Conservation (phyloP, 805 yeast genomes). For the Saccharomycopsis synnaedendra region DNA sequence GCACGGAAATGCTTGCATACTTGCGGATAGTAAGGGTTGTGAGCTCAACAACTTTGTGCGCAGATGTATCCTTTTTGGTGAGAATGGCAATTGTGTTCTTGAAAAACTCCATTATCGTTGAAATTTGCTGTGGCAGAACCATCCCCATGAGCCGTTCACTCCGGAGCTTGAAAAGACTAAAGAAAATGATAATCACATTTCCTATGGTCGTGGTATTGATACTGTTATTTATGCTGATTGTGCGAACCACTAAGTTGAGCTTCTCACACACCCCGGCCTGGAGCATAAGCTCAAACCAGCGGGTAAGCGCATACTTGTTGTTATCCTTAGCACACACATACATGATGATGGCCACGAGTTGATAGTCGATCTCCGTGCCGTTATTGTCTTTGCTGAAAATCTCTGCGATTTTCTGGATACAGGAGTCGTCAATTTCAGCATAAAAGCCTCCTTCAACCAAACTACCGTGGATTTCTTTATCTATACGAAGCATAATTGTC, state of each 20-base stretch:
- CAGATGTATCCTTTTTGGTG: slow-evolving; percentile 9
- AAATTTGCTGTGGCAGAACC: slow-evolving; percentile 3
- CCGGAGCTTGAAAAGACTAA: slow-evolving; percentile 7
- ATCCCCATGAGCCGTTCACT: slow-evolving; percentile 5
- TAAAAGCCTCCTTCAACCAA: slow-evolving; percentile 1
- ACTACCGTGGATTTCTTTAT: slow-evolving; percentile 20
- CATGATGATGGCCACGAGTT: slow-evolving; percentile 7
- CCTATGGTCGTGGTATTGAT: slow-evolving; percentile 4
- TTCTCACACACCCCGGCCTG: slow-evolving; percentile 5
- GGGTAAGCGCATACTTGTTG: slow-evolving; percentile 18
- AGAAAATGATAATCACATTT: slow-evolving; percentile 8
- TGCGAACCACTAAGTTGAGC: slow-evolving; percentile 1
- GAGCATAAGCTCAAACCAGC: slow-evolving; percentile 24
- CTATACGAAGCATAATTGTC: slow-evolving; percentile 60
- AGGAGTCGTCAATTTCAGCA: slow-evolving; percentile 3
- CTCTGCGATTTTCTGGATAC: slow-evolving; percentile 3
- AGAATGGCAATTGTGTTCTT: slow-evolving; percentile 11
- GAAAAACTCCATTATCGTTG: slow-evolving; percentile 7
- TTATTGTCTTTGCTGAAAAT: slow-evolving; percentile 6
- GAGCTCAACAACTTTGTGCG: slow-evolving; percentile 8
- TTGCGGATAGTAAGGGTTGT: slow-evolving; percentile 5
- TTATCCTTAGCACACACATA: slow-evolving; percentile 8
- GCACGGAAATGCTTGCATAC: slow-evolving; percentile 6
- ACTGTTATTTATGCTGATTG: slow-evolving; percentile 2
- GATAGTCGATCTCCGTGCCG: slow-evolving; percentile 13